Base-by-base conservation (phyloP, 2,329 filamentous ascomycete genomes). In the Sclerotinia spermophila region DNA sequence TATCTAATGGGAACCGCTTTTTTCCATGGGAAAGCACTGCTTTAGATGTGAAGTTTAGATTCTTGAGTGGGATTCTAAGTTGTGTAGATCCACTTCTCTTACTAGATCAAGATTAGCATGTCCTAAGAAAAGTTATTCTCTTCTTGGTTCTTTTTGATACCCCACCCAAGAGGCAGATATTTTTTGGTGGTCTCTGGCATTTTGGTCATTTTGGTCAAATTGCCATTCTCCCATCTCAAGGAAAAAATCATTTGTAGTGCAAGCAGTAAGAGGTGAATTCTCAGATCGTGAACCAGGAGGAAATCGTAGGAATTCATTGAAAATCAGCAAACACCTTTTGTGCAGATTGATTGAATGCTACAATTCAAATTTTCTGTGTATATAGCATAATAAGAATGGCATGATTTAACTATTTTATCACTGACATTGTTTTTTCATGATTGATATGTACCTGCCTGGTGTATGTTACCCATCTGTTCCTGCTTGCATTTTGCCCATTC, bases 31-130 rank as follows among this genome's bases (percentile, higher is more conserved):
- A 1, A 7, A 35, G 10, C 35, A 15, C n/a, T n/a, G n/a, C 11
- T 7, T 7, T 24, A 35, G 19, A 15, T 24, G 6, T 5, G 7
- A 38, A n/a, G 1, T n/a, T n/a, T 0, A 10, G 2, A 0, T 1
- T 3, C 6, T 1, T 0, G 56, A 10, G 24, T 4, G 1, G 6
- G 15, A 5, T n/a, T 40, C 21, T 40, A 3, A 5, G 13, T 27
- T 27, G 13, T 53, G n/a, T 27, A 4, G 15, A 11, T 35, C 21
- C 11, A 13, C 11, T 17, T 3, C 4, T 59, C 24, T 59, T n/a
- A 35, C 24, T n/a, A 5, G 17, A n/a, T 38, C 3, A n/a, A 59
- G 13, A 1, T 17, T 27, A 45, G 40, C 5, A 45, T 45, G 59
- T 8, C 11, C 19, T 24, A 7, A 21, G 27, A 11, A 6, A 33